Base-by-base conservation (phyloP, 805 yeast species). In the Candida peoriensis region DNA sequence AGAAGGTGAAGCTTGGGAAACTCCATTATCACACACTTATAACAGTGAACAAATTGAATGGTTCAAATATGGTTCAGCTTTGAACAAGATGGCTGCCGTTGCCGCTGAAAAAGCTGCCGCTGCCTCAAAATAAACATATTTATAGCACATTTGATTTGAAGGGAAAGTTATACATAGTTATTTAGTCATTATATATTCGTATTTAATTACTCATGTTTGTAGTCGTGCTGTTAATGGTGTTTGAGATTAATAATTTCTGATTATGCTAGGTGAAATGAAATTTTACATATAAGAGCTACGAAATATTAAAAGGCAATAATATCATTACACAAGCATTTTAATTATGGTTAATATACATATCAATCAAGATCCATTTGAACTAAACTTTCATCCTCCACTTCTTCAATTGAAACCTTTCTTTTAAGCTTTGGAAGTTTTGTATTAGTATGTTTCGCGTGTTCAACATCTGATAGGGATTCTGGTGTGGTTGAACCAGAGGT, bases 31-130 rank as follows among this genome's bases (percentile, higher is more conserved):
- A 38, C 98, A 93, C 77, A 93, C 98, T 48, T 93, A 85, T 78
- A 93, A 93, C 77, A 44, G 63, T 46, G 97, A 93, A 75, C 98
- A 90, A 76, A 84, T 90, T 62, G 97, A 86, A 64, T 90, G 97
- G 97, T 90, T 90, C 84, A 90, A 86, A 78, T 79, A 82, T 58
- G 98, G 98, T 74, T 88, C 97, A 54, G 98, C 98, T 65, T 81
- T 93, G 72, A 93, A 93, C 86, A 86, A 82, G 76, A 86, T 88
- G 88, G 83, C 88, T 45, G 58, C 68, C 48, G 47, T 44, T 33
- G 43, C 47, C 31, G 43, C 43, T 32, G 35, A 34, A 32, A 37
- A 32, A 30, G 38, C 34, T 28, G 28, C 32, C 24, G 7, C 8
- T 9, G 30, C 28, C 21, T 30, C 24, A 27, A 12, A 12, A 14